Evolutionary conservation across 192 early-diverging fungal species (phyloP).

Genomic region (Rhizoclosmatium sp.): DNA sequence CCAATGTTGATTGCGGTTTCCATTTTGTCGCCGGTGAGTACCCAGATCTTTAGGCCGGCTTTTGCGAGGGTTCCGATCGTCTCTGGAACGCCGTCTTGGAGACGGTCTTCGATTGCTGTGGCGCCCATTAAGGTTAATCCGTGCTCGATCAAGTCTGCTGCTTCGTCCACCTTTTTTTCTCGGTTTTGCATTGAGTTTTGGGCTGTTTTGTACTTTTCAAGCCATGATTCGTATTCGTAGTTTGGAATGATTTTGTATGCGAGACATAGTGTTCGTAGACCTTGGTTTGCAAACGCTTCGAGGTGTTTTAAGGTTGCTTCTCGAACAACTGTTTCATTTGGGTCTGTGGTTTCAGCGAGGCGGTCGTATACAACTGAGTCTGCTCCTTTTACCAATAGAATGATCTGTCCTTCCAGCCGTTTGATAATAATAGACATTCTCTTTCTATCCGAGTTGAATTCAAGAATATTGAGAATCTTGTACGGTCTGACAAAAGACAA

Average conservation of each 20-base stretch:
- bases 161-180: conserved; percentile 72
- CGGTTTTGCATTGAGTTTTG: conserved; percentile 75
- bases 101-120: conserved; percentile 95
- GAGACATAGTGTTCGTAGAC: conserved; percentile 90
- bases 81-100: conserved; percentile 96
- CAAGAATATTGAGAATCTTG: conserved; percentile 85
- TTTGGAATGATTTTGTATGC: conserved; percentile 77
- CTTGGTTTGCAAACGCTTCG: conserved; percentile 61
- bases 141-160: conserved; percentile 81
- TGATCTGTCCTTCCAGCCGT: conserved; percentile 79
- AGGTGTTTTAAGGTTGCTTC: conserved; percentile 52
- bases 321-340: conserved; percentile 52
- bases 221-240: conserved; percentile 81
- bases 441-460: conserved; percentile 96
- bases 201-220: conserved; percentile 75
- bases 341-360: conserved; percentile 41
- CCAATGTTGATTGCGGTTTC: conserved; percentile 99
- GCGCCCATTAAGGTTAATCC: conserved; percentile 87
- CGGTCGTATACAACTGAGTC: conserved; percentile 95
- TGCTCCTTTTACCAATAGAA: conserved; percentile 93
- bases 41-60: conserved; percentile 97
- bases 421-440: conserved; percentile 90
- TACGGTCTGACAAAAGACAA: conserved; percentile 55
- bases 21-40: conserved; percentile 96
- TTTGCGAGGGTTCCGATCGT: conserved; percentile 81